Base-by-base conservation (phyloP, 495 filamentous ascomycete genomes). In the Daldinia decipiens region DNA sequence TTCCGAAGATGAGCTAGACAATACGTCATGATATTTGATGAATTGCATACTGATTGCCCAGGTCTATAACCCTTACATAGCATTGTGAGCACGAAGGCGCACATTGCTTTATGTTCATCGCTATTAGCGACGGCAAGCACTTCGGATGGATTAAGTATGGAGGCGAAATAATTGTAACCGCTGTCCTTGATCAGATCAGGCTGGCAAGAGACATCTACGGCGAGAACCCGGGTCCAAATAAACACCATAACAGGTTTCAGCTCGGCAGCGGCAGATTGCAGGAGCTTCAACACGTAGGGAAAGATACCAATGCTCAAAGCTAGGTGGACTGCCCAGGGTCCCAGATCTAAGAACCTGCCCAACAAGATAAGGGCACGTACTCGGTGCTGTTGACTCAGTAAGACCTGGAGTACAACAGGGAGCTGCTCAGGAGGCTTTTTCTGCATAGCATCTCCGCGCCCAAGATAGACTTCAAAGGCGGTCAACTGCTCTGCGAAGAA, bases 171-270 rank as follows among this genome's bases (percentile, higher is more conserved):
- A 64, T 92, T 92, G 74, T 97, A 98, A 2, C 95, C 95, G 72
- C 93, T 97, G 75, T 99, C 95, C 79, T 97, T 97, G 62, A 99
- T 85, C 3, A 99, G 82, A 77, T 98, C 95, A 40, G 87, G 87
- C 77, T 99, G 95, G 74, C 95, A 97, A 9, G 91, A 91, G 65
- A 94, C 88, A 71, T 98, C 95, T 19, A 99, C 96, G 40, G 95
- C 95, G 70, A 99, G 89, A 39, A 99, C 94, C 56, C 95, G 87
- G 11, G 96, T 93, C 95, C 95, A 99, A 67, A 99, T 99, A 80
- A 98, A 99, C 19, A 99, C 94, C 95, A 99, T 98, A 27, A 98
- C 94, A 0, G 95, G 94, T 75, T 98, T 98, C 55, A 99, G 82
- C 77, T 99, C 95, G 52, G 92, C 86, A 0, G 95, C 95, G 52